Evolutionary conservation across 2,329 filamentous ascomycete genomes (phyloP).

Genomic region (Scorias spongiosa): DNA sequence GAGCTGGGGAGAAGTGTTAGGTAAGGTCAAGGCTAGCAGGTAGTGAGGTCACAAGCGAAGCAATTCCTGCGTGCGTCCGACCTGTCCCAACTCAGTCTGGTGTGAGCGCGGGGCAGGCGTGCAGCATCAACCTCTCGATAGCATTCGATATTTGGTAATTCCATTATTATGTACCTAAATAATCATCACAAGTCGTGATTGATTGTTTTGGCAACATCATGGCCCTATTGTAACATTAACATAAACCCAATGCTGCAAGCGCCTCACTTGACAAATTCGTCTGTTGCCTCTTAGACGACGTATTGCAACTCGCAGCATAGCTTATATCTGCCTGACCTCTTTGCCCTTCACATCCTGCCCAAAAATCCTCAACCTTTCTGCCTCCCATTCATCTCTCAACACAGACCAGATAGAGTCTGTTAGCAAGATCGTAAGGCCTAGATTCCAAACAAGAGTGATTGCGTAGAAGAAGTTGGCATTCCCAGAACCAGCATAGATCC

Average conservation of each 20-base stretch:
- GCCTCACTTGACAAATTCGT: too few species aligned
- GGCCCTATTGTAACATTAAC: too few species aligned
- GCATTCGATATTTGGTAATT: too few species aligned
- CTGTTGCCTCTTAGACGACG: too few species aligned
- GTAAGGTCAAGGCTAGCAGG: too few species aligned
- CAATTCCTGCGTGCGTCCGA: neutral
- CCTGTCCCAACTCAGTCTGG: neutral
- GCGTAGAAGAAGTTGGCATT: conserved; percentile 99
- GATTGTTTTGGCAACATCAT: too few species aligned
- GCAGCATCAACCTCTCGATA: too few species aligned
- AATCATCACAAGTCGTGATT: too few species aligned
- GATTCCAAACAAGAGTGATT: conserved; percentile 94
- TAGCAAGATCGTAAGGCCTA: conserved; percentile 74
- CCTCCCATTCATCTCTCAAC: conserved; percentile 84
- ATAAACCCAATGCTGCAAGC: too few species aligned
- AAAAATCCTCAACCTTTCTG: conserved; percentile 49
- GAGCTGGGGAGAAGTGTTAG: too few species aligned
- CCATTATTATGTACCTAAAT: too few species aligned
- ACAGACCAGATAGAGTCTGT: conserved; percentile 81
- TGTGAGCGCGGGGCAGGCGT: neutral
- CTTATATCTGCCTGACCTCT: conserved; percentile 66
- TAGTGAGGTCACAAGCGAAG: neutral
- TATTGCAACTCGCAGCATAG: neutral
- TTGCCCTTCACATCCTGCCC: conserved; percentile 62
- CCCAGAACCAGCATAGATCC: conserved; percentile 94